A percentile compares a stretch with the other conserved stretches of the same genome.
Conservation (phyloP, 768 basidiomycete species). For the Naematelia encephala region DNA sequence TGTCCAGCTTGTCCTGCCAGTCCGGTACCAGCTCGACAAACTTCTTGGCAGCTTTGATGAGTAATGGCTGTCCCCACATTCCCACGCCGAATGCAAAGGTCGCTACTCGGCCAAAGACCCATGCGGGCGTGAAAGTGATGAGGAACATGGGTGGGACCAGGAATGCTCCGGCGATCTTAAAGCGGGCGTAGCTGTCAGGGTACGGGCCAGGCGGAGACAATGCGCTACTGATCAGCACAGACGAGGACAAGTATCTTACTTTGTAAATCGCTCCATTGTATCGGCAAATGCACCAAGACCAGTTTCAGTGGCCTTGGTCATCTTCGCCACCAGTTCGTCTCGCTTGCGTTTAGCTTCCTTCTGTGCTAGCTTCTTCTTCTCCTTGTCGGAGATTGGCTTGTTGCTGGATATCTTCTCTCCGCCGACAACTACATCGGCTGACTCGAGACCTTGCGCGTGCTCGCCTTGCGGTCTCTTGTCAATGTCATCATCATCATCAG, state of each 20-base stretch:
- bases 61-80: constrained; percentile 52
- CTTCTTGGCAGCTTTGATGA: constrained; percentile 40
- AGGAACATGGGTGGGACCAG: constrained; percentile 47
- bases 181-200: constrained; percentile 49
- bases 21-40: constrained; percentile 50
- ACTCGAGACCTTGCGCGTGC: constrained; percentile 30
- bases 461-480: constrained; percentile 10
- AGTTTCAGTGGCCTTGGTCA: constrained; percentile 50
- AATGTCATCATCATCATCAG: constrained; percentile 37
- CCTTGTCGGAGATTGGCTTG: constrained; percentile 34
- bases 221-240: constrained; percentile 39
- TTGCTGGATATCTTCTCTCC: constrained; percentile 18
- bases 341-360: constrained; percentile 50
- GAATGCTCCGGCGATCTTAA: constrained; percentile 50
- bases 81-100: constrained; percentile 50
- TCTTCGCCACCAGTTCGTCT: constrained; percentile 49
- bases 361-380: constrained; percentile 44
- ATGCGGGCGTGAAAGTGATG: constrained; percentile 48
- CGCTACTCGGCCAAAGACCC: constrained; percentile 46
- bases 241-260: constrained; percentile 34
- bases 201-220: constrained; percentile 50
- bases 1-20: constrained; percentile 50
- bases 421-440: constrained; percentile 33
- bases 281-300: constrained; percentile 51
- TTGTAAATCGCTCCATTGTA: constrained; percentile 46